phyloP scores from a whole-genome alignment of 441 rosid species.

The Syzygium syzygioides region DNA sequence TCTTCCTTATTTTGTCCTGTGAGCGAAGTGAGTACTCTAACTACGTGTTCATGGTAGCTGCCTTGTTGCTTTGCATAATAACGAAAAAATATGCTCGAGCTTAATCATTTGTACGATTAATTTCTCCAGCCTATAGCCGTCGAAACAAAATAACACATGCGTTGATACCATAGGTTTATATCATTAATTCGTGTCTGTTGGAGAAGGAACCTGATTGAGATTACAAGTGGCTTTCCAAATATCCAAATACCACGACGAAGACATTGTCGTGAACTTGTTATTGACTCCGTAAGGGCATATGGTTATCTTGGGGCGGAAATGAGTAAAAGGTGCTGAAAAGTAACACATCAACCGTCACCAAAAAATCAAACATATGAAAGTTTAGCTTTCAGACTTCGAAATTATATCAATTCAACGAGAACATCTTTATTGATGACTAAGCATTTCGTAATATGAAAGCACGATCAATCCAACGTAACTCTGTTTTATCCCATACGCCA shows the following conservation, averaged over 20 bases:
- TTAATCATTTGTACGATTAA: not conserved
- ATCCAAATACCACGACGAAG: not conserved
- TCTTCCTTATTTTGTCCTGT: not conserved
- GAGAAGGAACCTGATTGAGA: not conserved
- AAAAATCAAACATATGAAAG: not conserved
- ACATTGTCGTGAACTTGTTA: not conserved
- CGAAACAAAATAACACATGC: not conserved
- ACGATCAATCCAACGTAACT: not conserved
- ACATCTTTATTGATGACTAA: not conserved
- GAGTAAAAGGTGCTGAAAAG: not conserved
- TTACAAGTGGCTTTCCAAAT: not conserved
- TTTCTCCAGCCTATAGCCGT: not conserved
- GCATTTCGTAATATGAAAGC: not conserved
- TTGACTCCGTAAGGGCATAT: not conserved
- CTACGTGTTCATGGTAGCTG: not conserved
- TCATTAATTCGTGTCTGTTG: not conserved
- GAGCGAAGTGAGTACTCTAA: not conserved
- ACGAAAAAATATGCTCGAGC: not conserved
- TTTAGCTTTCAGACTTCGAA: not conserved
- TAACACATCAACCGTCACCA: not conserved
- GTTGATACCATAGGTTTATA: not conserved
- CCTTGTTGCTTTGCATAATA: not conserved
- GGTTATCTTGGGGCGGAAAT: not conserved
- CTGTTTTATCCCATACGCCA: not conserved
- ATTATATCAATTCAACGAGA: not conserved